Percentiles rank a stretch among this genome's conserved stretches.
Conservation (phyloP, 208 protist genomes). For the Eutreptiella sp. region DNA sequence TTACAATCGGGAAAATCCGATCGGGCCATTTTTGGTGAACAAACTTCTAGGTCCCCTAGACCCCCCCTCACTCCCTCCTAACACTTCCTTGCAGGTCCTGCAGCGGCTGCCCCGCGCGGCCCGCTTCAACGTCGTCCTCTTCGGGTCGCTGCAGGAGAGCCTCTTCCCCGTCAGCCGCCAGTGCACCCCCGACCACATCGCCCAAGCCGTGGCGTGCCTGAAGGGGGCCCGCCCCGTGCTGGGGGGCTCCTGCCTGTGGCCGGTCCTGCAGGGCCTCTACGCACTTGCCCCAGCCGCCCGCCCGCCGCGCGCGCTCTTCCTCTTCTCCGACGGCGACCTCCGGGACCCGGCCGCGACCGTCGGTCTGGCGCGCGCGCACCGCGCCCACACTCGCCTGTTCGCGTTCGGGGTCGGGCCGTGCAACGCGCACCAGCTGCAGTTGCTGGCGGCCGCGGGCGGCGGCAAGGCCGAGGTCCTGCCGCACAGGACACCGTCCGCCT, state of each 20-base stretch:
- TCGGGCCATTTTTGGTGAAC: no score
- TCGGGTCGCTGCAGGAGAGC: constrained; percentile 1
- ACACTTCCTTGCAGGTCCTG: no score
- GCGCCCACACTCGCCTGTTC: constrained; percentile 12
- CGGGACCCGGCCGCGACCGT: neutral
- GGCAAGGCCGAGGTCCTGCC: constrained; percentile 2
- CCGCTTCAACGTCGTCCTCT: constrained; percentile 30
- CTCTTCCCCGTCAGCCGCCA: constrained; percentile 23
- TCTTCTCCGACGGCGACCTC: constrained; percentile 26
- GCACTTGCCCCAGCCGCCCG: no score
- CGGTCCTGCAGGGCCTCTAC: no score
- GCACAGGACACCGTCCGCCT: neutral
- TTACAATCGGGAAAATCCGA: no score
- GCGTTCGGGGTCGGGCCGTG: constrained; percentile 9
- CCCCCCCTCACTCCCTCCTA: no score
- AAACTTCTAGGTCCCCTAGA: no score
- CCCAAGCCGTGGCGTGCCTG: no score
- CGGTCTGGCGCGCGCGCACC: neutral
- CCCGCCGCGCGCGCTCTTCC: neutral
- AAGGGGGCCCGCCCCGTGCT: no score
- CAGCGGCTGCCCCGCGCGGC: no score
- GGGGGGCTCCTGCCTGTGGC: no score
- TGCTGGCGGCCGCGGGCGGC: neutral
- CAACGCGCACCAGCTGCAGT: neutral
- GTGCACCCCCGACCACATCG: neutral